Conservation (phyloP, 805 yeast species). For the Lachancea waltii region DNA sequence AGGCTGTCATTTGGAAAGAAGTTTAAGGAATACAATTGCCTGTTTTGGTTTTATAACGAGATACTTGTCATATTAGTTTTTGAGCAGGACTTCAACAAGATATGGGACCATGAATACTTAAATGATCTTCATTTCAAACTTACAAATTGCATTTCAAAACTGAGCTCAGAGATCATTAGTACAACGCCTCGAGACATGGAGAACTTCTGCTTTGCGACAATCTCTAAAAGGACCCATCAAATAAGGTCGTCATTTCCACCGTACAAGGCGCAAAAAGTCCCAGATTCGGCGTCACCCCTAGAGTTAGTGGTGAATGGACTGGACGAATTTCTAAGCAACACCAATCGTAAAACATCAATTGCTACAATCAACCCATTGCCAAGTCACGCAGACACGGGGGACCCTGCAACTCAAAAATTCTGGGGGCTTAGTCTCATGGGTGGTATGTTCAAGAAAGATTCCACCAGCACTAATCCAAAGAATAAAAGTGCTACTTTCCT, state of each 20-base stretch:
- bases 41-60: constrained; percentile 30
- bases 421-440: constrained; percentile 11
- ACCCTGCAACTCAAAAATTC: background rate
- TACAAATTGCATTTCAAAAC: constrained; percentile 17
- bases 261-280: constrained; percentile 10
- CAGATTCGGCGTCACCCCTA: constrained; percentile 14
- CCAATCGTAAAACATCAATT: constrained; percentile 10
- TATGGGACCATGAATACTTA: constrained; percentile 27
- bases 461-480: background rate
- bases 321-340: constrained; percentile 13
- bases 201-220: constrained; percentile 21
- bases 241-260: constrained; percentile 25
- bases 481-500: constrained; percentile 18
- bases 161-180: constrained; percentile 12
- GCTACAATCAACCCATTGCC: constrained; percentile 8
- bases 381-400: background rate
- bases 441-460: constrained; percentile 2
- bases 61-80: constrained; percentile 22
- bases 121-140: constrained; percentile 23
- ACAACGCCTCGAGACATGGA: background rate
- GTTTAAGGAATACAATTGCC: constrained; percentile 14
- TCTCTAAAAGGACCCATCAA: constrained; percentile 11
- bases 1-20: constrained; percentile 15
- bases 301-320: constrained; percentile 26
- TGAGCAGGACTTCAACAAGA: constrained; percentile 20